phyloP scores from a whole-genome alignment of 805 yeast species.

The Candida michaelii region DNA sequence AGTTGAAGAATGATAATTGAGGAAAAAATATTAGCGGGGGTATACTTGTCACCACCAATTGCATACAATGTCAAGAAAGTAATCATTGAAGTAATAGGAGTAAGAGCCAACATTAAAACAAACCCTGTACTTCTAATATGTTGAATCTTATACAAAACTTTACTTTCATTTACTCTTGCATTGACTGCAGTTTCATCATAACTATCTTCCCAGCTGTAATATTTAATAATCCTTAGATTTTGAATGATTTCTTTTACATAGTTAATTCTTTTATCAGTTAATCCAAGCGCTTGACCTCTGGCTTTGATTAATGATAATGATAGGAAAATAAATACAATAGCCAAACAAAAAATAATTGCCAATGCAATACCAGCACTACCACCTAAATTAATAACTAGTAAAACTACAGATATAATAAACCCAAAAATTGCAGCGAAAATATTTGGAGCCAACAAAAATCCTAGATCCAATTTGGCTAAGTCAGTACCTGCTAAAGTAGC shows the following conservation, averaged over 20 bases:
- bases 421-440: conserved; percentile 62
- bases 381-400: conserved; percentile 67
- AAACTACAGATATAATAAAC: conserved; percentile 60
- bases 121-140: conserved; percentile 58
- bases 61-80: conserved; percentile 40
- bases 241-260: conserved; percentile 75
- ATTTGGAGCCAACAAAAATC: conserved; percentile 62
- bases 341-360: conserved; percentile 60
- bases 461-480: conserved; percentile 73
- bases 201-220: conserved; percentile 88
- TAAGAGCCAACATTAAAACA: conserved; percentile 65
- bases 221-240: conserved; percentile 78
- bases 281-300: conserved; percentile 55
- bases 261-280: conserved; percentile 75
- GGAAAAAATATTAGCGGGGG: conserved; percentile 65
- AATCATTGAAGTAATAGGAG: conserved; percentile 70
- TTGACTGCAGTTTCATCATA: conserved; percentile 56
- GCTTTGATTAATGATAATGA: conserved; percentile 49
- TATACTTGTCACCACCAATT: conserved; percentile 24
- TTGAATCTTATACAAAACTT: conserved; percentile 59
- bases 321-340: conserved; percentile 49
- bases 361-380: conserved; percentile 50
- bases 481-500: conserved; percentile 81
- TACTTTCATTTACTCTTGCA: conserved; percentile 62
- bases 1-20: conserved; percentile 67